phyloP scores from a whole-genome alignment of 2,329 filamentous ascomycete genomes.

The Fusarium stilboides region DNA sequence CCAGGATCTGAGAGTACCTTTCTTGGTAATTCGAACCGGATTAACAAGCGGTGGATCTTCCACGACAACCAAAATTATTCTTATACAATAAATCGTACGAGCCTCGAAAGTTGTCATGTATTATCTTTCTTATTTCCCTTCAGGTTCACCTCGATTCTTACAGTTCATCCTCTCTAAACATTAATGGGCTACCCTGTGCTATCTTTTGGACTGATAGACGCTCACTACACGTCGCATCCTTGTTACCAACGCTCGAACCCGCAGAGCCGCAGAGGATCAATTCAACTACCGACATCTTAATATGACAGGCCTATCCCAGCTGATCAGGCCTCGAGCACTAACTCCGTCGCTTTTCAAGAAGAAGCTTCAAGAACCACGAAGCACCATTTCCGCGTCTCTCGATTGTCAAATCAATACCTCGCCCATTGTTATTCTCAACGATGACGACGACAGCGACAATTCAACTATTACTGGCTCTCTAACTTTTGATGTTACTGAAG shows the following conservation, averaged over 20 bases:
- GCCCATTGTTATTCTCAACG: slow-evolving; percentile 16
- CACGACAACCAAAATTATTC: background rate
- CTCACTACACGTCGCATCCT: background rate
- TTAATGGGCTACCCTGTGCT: background rate
- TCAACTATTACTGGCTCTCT: slow-evolving; percentile 25
- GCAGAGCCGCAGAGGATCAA: background rate
- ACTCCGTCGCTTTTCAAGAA: background rate
- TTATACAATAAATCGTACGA: slow-evolving; percentile 8
- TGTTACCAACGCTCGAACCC: background rate
- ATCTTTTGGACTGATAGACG: too few relatives aligned
- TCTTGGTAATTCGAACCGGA: slow-evolving; percentile 26
- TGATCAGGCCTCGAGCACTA: slow-evolving; percentile 22
- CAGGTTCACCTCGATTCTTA: background rate
- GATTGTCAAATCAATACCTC: slow-evolving; percentile 25
- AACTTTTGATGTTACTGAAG: background rate
- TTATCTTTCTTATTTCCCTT: background rate
- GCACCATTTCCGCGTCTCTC: background rate
- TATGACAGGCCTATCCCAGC: slow-evolving; percentile 22
- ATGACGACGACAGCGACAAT: background rate
- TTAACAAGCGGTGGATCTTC: background rate
- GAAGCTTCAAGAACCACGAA: background rate
- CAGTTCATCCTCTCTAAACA: background rate
- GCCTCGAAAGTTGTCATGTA: background rate
- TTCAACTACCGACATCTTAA: background rate
- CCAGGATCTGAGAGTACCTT: background rate